Evolutionary conservation across 352 stramenopile genomes (phyloP), one percentile per base, ranked within the genome.

Genomic region (Globisporangium irregulare): DNA sequence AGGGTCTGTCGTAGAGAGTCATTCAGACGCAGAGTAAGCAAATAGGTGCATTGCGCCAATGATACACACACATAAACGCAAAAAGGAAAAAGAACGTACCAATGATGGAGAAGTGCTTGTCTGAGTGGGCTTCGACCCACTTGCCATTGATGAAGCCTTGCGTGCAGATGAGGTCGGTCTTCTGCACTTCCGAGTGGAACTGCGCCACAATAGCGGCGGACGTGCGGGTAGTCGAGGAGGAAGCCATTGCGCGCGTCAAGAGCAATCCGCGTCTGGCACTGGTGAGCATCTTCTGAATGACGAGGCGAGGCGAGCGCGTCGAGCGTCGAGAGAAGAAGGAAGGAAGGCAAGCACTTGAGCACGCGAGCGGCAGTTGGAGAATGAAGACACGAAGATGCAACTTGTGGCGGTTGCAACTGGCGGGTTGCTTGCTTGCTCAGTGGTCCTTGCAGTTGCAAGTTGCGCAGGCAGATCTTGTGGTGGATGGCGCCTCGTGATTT

Each of bases 81-180:
- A 34, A 69, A 34, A 32, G 20, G n/a, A 1, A 79, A 32, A 32
- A 3, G 38, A 46, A 46, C 61, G 20, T 71, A 88, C 82, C 83
- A 22, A 87, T 74, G 24, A 93, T 80, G 6, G 82, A 73, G 62
- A 90, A 93, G 69, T 81, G 74, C 46, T 79, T 73, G 58, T 73
- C 76, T 18, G 73, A 73, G 68, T 89, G 79, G 20, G 79, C 79
- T 43, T 93, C 78, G 71, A 92, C 70, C 86, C 86, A 95, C 41
- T 87, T 76, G 68, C 87, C 87, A 69, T 88, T 78, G 68, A 94
- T 92, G 71, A 90, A 92, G 59, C 82, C 83, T 50, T 91, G 75
- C 34, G 82, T 88, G 70, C 85, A 84, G 62, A 95, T 81, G 29
- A 94, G 78, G 46, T 88, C 75, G 32, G 82, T 74, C 69, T 90